A percentile compares a stretch with the other conserved stretches of the same genome.
Conservation (phyloP, 2,329 filamentous ascomycete species). For the Davidsoniella australis region DNA sequence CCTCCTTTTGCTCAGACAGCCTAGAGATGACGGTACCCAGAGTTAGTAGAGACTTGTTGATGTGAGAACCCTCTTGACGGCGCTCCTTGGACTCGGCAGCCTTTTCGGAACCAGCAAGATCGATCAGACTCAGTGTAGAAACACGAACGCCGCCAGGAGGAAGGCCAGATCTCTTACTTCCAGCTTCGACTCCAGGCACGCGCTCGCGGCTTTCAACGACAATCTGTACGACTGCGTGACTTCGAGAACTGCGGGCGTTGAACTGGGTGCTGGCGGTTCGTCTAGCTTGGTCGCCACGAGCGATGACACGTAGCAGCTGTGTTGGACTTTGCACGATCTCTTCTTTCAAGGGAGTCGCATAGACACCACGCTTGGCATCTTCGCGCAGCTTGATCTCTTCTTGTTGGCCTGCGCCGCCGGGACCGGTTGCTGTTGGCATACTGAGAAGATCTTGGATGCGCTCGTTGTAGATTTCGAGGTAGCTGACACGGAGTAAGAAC, state of each 20-base stretch:
- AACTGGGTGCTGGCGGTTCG: constrained; percentile 91
- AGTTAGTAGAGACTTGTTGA: constrained; percentile 94
- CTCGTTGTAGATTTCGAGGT: constrained; percentile 97
- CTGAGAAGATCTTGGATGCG: constrained; percentile 87
- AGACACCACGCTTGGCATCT: constrained; percentile 90
- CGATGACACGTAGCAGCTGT: constrained; percentile 85
- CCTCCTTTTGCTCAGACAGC: constrained; percentile 68
- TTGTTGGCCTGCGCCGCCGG: constrained; percentile 39
- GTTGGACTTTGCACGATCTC: constrained; percentile 98
- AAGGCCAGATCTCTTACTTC: constrained; percentile 52
- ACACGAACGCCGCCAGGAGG: constrained; percentile 82
- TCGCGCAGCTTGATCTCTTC: constrained; percentile 97
- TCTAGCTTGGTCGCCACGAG: constrained; percentile 77
- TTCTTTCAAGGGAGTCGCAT: constrained; percentile 89
- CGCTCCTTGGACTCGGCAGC: constrained; percentile 91
- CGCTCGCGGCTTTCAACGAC: constrained; percentile 93
- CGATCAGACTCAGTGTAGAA: constrained; percentile 86
- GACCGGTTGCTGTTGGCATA: constrained; percentile 42
- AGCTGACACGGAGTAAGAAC: constrained; percentile 88
- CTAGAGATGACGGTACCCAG: constrained; percentile 88
- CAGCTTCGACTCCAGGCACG: constrained; percentile 37
- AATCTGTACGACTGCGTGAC: constrained; percentile 96
- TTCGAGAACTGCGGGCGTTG: constrained; percentile 89
- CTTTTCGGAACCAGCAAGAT: constrained; percentile 89
- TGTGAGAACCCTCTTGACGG: constrained; percentile 85